Conservation (phyloP, 352 stramenopile species). For the Globisporangium nunn region DNA sequence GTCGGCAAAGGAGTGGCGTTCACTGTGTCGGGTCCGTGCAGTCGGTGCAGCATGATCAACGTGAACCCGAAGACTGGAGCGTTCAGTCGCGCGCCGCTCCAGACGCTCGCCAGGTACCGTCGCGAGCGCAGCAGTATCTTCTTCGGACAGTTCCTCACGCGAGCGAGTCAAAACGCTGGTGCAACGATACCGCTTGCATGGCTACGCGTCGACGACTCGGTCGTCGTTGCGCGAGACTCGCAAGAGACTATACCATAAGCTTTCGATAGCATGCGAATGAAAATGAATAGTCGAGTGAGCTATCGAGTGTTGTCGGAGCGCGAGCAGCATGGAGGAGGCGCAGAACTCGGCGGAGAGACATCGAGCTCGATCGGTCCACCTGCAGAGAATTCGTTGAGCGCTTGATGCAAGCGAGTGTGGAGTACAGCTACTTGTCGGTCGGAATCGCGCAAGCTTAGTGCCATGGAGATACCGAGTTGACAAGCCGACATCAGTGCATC, state of each 20-base stretch:
- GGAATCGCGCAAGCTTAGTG: too few relatives aligned
- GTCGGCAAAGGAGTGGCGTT: constrained; percentile 23
- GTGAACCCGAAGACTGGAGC: constrained; percentile 63
- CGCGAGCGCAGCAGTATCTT: constrained; percentile 69
- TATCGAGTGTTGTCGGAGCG: background rate
- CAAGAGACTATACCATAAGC: background rate
- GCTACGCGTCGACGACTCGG: constrained; percentile 25
- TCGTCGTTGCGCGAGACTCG: constrained; percentile 19
- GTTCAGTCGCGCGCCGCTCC: constrained; percentile 48
- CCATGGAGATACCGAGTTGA: too few relatives aligned
- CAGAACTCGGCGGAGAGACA: too few relatives aligned
- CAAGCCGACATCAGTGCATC: too few relatives aligned
- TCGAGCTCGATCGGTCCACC: too few relatives aligned
- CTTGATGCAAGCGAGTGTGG: too few relatives aligned
- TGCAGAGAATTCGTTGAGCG: too few relatives aligned
- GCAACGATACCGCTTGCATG: constrained; percentile 17
- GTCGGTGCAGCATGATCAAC: constrained; percentile 81
- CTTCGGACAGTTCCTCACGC: constrained; percentile 76
- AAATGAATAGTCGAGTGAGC: too few relatives aligned
- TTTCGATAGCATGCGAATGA: background rate
- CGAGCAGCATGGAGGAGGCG: too few relatives aligned
- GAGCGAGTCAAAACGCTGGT: background rate
- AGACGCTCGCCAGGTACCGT: constrained; percentile 68
- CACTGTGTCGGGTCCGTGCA: constrained; percentile 58
- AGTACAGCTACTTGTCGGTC: too few relatives aligned